A percentile compares a stretch with the other conserved stretches of the same genome.
Conservation (phyloP, 768 basidiomycete species). For the Kwoniella botswanensis region DNA sequence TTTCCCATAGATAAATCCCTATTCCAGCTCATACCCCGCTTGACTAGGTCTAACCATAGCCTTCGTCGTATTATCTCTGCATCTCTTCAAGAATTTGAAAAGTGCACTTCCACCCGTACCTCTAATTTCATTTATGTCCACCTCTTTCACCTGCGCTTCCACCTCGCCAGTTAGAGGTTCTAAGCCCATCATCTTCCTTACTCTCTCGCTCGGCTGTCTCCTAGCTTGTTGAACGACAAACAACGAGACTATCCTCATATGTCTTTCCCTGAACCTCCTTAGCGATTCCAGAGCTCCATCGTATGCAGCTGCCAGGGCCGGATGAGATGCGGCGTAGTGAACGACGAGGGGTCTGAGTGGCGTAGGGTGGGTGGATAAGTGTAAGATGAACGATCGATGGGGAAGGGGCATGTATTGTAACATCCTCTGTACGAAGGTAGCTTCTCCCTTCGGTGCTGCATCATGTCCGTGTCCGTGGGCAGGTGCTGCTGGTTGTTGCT, state of each 20-base stretch:
- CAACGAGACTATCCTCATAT: conserved; percentile 85
- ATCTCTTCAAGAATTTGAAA: conserved; percentile 80
- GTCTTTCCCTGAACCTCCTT: conserved; percentile 80
- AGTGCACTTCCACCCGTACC: conserved; percentile 92
- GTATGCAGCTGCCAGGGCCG: conserved; percentile 64
- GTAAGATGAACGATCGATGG: conserved; percentile 76
- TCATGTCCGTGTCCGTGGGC: conserved; percentile 13
- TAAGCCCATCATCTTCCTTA: conserved; percentile 42
- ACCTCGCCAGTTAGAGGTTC: conserved; percentile 21
- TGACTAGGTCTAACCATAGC: conserved; percentile 50
- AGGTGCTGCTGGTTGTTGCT: conserved; percentile 6
- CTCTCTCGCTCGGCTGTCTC: conserved; percentile 48
- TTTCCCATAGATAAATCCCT: neutral
- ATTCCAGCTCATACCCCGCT: conserved; percentile 40
- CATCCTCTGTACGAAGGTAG: conserved; percentile 81
- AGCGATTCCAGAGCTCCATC: conserved; percentile 77
- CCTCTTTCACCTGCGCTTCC: conserved; percentile 18
- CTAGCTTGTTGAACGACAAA: conserved; percentile 87
- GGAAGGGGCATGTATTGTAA: conserved; percentile 90
- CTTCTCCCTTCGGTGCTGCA: conserved; percentile 36
- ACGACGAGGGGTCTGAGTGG: conserved; percentile 69
- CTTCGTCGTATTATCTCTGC: conserved; percentile 79
- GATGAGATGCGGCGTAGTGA: conserved; percentile 37
- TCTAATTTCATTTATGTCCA: conserved; percentile 62
- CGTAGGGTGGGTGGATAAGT: conserved; percentile 70